These are phyloP conservation scores for Eragrostis nindensis DNA, from an alignment of 176 grass and related monocot species.

Conservation along the genomic window DNA sequence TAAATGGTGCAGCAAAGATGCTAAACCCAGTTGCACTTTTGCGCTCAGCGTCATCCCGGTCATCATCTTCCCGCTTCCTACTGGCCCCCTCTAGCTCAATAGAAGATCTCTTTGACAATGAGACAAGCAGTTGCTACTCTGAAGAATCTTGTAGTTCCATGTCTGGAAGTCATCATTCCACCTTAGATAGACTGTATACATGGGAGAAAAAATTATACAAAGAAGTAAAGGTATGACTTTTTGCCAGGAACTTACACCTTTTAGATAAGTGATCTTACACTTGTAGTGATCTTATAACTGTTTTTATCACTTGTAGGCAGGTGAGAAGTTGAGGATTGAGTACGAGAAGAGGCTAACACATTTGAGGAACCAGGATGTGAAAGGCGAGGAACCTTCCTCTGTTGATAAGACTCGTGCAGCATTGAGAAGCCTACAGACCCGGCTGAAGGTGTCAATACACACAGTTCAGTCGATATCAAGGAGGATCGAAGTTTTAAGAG, in stretches of 20 bases:
- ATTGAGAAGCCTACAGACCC: conserved; percentile 73
- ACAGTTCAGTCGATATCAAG: conserved; percentile 86
- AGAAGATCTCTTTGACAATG: conserved; percentile 83
- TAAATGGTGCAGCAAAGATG: conserved; percentile 66
- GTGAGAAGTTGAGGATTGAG: conserved; percentile 77
- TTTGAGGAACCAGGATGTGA: conserved; percentile 72
- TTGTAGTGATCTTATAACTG: too few species aligned
- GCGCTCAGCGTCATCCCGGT: conserved; percentile 75
- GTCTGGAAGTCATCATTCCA: conserved; percentile 89
- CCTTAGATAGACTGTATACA: conserved; percentile 86
- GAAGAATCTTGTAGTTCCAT: conserved; percentile 75
- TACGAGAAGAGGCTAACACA: conserved; percentile 87
- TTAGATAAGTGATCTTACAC: conserved; percentile 9
- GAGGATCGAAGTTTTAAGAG: conserved; percentile 82
- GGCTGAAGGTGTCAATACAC: conserved; percentile 88
- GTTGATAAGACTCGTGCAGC: conserved; percentile 69
- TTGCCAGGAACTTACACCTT: conserved; percentile 18
- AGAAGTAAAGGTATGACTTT: conserved; percentile 89
- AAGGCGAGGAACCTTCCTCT: conserved; percentile 71
- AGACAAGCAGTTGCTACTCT: conserved; percentile 73
- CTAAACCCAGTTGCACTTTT: conserved; percentile 81
- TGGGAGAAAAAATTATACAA: conserved; percentile 99
- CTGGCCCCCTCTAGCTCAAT: conserved; percentile 69
- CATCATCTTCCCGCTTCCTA: conserved; percentile 79
- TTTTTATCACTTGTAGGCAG: conserved; percentile 58